phyloP scores from a whole-genome alignment of 2,329 filamentous ascomycete species.

The Triangularia setosa region DNA sequence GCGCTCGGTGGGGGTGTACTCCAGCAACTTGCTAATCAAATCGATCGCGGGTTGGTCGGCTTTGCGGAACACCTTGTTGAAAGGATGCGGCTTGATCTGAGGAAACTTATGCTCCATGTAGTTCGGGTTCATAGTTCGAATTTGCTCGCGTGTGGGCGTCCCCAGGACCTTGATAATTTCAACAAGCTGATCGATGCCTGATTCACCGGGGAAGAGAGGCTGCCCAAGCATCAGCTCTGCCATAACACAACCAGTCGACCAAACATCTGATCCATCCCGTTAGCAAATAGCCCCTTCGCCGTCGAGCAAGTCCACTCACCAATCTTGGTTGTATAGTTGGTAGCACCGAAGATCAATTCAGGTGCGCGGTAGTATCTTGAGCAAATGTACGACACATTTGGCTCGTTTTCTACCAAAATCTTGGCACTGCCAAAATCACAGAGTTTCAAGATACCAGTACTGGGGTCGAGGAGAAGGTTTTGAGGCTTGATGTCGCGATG shows the following conservation, averaged over 20 bases:
- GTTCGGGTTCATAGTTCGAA: slow-evolving; percentile 99
- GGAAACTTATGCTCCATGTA: slow-evolving; percentile 99
- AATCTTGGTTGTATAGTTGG: slow-evolving; percentile 99
- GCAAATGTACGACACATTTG: slow-evolving; percentile 99
- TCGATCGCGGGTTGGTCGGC: slow-evolving; percentile 91
- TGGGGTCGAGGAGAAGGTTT: slow-evolving; percentile 89
- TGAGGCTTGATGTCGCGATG: slow-evolving; percentile 99
- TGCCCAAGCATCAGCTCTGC: slow-evolving; percentile 98
- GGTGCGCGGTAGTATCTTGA: slow-evolving; percentile 98
- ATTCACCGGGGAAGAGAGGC: slow-evolving; percentile 95
- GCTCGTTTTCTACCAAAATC: slow-evolving; percentile 97
- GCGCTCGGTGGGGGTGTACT: slow-evolving; percentile 96
- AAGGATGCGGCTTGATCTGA: slow-evolving; percentile 98
- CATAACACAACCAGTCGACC: slow-evolving; percentile 99
- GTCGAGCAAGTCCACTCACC: slow-evolving; percentile 56
- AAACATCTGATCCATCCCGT: slow-evolving; percentile 67
- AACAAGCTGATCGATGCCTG: slow-evolving; percentile 95
- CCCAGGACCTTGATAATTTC: slow-evolving; percentile 99
- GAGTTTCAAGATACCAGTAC: slow-evolving; percentile 87
- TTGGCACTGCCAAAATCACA: slow-evolving; percentile 99
- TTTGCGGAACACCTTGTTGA: slow-evolving; percentile 98
- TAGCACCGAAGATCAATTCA: slow-evolving; percentile 96
- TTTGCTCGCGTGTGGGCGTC: slow-evolving; percentile 94
- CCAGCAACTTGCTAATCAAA: slow-evolving; percentile 85
- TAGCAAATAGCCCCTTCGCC: slow-evolving; percentile 6